These are phyloP conservation scores for Periconia macrospinosa DNA, from an alignment of 2,329 filamentous ascomycete species.

Conservation along the genomic window DNA sequence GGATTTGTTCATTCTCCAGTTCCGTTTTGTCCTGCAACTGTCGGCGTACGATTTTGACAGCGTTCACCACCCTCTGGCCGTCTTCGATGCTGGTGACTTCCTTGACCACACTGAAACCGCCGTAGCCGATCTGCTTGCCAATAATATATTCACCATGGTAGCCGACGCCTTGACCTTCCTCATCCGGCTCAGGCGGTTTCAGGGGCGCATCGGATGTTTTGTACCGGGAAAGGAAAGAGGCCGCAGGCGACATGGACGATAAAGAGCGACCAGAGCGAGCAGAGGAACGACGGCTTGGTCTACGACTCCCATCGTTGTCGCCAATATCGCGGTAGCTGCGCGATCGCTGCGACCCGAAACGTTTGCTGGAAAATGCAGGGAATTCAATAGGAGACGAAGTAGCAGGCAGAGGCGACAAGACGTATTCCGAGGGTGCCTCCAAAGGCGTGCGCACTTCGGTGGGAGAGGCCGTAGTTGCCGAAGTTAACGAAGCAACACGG, in stretches of 20 bases:
- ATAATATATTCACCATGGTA: constrained; percentile 64
- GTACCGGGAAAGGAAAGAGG: constrained; percentile 61
- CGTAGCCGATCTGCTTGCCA: constrained; percentile 66
- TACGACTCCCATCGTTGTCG: constrained; percentile 36
- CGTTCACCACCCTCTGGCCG: constrained; percentile 57
- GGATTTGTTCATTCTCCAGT: constrained; percentile 64
- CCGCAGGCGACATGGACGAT: constrained; percentile 60
- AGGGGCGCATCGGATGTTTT: constrained; percentile 38
- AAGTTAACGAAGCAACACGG: constrained; percentile 46
- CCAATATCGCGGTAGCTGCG: constrained; percentile 35
- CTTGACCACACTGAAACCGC: constrained; percentile 68
- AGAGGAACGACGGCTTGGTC: constrained; percentile 40
- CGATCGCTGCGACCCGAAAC: constrained; percentile 30
- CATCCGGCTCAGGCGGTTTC: constrained; percentile 58
- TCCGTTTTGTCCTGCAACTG: constrained; percentile 58
- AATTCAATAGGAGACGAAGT: constrained; percentile 41
- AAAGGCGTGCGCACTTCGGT: constrained; percentile 44
- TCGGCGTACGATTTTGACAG: constrained; percentile 70
- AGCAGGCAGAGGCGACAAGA: constrained; percentile 36
- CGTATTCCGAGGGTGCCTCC: constrained; percentile 36
- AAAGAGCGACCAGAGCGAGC: constrained; percentile 52
- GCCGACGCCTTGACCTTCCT: constrained; percentile 68
- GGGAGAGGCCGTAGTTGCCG: constrained; percentile 46
- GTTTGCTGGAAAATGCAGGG: constrained; percentile 27
- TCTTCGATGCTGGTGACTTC: constrained; percentile 65